Evolutionary conservation across 176 grass and related monocot species (phyloP).

Genomic region (Miscanthus lutarioriparius): DNA sequence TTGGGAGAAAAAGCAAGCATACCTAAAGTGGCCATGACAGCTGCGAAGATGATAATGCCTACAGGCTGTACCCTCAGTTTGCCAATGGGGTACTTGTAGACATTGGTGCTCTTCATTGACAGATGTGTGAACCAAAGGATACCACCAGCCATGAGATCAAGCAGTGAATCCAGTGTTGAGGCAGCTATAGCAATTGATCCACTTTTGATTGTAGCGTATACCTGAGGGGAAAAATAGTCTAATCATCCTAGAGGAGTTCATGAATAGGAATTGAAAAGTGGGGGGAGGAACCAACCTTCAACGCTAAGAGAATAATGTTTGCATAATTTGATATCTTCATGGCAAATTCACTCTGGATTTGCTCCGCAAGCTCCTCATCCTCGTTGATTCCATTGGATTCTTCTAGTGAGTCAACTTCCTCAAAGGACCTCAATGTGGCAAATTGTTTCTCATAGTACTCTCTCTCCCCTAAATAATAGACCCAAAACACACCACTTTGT

Average conservation of each 20-base stretch:
- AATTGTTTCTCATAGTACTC: constrained; percentile 92
- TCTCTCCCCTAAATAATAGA: constrained; percentile 55
- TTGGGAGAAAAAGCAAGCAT: constrained; percentile 27
- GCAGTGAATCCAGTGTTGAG: constrained; percentile 88
- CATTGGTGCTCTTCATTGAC: constrained; percentile 88
- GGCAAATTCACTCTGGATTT: constrained; percentile 83
- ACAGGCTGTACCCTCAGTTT: constrained; percentile 93
- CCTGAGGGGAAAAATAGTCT: constrained; percentile 32
- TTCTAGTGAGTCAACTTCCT: constrained; percentile 69
- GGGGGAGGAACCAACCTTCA: constrained; percentile 54
- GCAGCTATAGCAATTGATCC: constrained; percentile 96
- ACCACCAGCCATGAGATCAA: constrained; percentile 94
- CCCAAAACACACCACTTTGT: neutral
- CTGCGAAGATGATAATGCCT: constrained; percentile 94
- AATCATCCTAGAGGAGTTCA: constrained; percentile 15
- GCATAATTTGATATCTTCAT: constrained; percentile 94
- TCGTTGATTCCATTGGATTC: constrained; percentile 55
- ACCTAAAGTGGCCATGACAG: constrained; percentile 93
- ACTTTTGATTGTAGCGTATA: constrained; percentile 91
- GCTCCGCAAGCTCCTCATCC: constrained; percentile 60
- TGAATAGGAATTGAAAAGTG: neutral
- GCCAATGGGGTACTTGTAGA: constrained; percentile 92
- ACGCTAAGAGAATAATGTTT: constrained; percentile 77
- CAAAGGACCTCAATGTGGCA: constrained; percentile 76
- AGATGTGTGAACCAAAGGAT: constrained; percentile 99